Base-by-base conservation (phyloP, 345 rosid genomes). In the Conringia planisiliqua region DNA sequence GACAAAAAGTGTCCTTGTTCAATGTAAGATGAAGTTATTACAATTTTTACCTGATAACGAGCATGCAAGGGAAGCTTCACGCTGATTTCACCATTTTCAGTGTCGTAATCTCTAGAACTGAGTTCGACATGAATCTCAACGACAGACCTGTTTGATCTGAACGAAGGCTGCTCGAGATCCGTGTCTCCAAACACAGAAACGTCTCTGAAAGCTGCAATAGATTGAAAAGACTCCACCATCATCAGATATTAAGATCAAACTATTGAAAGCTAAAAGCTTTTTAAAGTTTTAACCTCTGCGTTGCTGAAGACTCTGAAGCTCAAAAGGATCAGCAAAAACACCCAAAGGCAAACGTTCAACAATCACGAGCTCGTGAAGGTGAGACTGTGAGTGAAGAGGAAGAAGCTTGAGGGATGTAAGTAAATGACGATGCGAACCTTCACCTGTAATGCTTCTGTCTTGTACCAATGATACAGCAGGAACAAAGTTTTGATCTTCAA, bases 261-360 rank as follows among this genome's bases (percentile, higher is more conserved):
- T 2, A 11, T 16, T 4, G 33, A 32, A 58, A 75, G 33, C 29
- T 38, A n/a, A 57, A 40, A 12, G 13, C 33, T 8, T 42, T 24
- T 30, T 10, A 0, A 33, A 27, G n/a, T 39, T 5, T 48, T 64
- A 72, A 91, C 96, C 90, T 57, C 81, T 84, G 24, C 77, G 87
- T 50, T 85, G 77, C 5, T 67, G 80, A 67, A 89, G 83, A 81
- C 78, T 88, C 76, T 89, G 96, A 44, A 95, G 89, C 82, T 95
- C 97, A 82, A 90, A 95, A 4, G 93, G 97, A 59, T 94, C 97
- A 68, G 96, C 92, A 71, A 88, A 94, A 67, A 90, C 91, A 58
- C 97, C 98, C 42, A 74, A 67, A 12, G 97, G 97, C 66, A 95
- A 90, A 54, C 88, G 82, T 80, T 90, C 93, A 12, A 87, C 39